Percentiles rank a stretch among this genome's conserved stretches.
Evolutionary conservation across 2,329 filamentous ascomycete species (phyloP).

Genomic region (Diaporthe amygdali): DNA sequence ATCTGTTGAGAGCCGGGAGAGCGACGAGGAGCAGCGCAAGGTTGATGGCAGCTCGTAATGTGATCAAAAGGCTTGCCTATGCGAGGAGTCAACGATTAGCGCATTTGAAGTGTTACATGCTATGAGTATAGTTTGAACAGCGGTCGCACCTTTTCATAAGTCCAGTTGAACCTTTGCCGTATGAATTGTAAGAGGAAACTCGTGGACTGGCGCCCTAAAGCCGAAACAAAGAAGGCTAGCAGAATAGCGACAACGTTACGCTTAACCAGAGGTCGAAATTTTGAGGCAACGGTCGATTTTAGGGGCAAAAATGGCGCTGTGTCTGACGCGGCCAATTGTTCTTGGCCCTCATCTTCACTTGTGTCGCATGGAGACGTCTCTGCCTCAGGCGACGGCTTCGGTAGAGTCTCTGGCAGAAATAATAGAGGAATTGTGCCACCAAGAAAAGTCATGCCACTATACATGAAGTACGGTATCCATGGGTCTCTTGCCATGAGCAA

Average conservation of each 20-base stretch:
- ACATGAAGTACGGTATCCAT: conserved; percentile 9
- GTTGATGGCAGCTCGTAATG: not conserved
- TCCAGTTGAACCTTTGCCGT: not conserved
- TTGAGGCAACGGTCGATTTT: not conserved
- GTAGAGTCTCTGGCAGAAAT: conserved; percentile 7
- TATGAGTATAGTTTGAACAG: too few relatives aligned
- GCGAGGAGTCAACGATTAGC: not conserved
- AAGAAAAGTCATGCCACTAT: not conserved
- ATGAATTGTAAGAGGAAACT: conserved; percentile 8
- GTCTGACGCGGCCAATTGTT: not conserved
- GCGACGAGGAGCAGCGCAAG: not conserved
- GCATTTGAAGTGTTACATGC: not conserved
- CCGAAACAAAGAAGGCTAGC: conserved; percentile 8
- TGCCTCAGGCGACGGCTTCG: not conserved
- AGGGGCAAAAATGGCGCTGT: not conserved
- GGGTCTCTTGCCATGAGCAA: conserved; percentile 2
- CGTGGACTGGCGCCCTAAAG: conserved; percentile 10
- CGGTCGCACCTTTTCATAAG: conserved; percentile 8
- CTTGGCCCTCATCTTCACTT: not conserved
- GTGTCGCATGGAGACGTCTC: not conserved
- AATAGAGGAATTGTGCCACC: not conserved
- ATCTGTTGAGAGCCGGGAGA: conserved; percentile 6
- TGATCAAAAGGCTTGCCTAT: conserved; percentile 10
- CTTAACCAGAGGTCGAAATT: not conserved
- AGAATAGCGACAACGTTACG: not conserved